Evolutionary conservation across 2,329 filamentous ascomycete genomes (phyloP).

Genomic region (Cercospora berteroae): DNA sequence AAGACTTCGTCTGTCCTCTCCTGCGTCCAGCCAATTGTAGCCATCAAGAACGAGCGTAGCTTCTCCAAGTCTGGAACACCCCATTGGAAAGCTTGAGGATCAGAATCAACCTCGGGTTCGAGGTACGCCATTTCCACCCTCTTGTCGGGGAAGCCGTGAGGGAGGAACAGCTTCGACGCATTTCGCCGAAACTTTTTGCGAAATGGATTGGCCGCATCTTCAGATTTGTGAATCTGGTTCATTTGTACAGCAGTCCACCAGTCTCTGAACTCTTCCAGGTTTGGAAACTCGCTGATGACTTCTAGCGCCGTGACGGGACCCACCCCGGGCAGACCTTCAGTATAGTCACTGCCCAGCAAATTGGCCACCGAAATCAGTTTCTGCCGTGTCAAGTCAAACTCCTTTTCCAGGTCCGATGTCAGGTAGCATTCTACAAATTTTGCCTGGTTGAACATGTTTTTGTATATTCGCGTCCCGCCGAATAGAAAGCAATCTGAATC

Average conservation of each 20-base stretch:
- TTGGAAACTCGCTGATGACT: conserved; percentile 84
- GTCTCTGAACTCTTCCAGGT: conserved; percentile 71
- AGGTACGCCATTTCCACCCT: conserved; percentile 82
- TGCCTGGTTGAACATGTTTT: conserved; percentile 99
- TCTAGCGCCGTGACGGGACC: conserved; percentile 94
- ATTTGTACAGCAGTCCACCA: conserved; percentile 84
- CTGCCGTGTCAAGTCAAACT: conserved; percentile 80
- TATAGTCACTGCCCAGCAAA: conserved; percentile 90
- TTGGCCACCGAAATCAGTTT: conserved; percentile 89
- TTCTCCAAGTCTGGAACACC: conserved; percentile 90
- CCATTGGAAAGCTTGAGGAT: conserved; percentile 83
- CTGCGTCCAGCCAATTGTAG: conserved; percentile 86
- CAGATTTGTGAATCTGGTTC: conserved; percentile 59
- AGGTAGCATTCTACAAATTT: conserved; percentile 98
- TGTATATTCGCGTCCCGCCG: conserved; percentile 93
- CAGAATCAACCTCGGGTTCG: conserved; percentile 78
- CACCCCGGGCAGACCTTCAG: conserved; percentile 83
- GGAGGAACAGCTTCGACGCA: conserved; percentile 80
- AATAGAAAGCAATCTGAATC: conserved; percentile 97
- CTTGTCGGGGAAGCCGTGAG: conserved; percentile 71
- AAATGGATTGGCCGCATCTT: conserved; percentile 61
- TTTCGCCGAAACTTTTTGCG: conserved; percentile 86
- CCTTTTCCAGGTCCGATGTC: conserved; percentile 75
- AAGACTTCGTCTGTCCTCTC: conserved; percentile 94
- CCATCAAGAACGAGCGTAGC: conserved; percentile 79